Base-by-base conservation (phyloP, 106 monocot genomes). In the Acanthochlamys bracteata region DNA sequence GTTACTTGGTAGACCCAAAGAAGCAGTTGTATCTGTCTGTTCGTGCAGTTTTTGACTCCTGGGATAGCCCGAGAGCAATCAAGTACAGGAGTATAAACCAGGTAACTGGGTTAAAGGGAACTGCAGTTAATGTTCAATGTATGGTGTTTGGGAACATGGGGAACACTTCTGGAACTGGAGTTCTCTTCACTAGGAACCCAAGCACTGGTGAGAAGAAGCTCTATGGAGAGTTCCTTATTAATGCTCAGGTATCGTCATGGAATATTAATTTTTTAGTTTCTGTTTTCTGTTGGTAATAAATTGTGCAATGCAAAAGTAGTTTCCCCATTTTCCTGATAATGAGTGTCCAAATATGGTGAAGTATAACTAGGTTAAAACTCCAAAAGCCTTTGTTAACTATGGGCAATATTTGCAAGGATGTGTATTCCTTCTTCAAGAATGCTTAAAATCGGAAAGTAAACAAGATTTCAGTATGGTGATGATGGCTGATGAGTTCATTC, bases 131-230 rank as follows among this genome's bases (percentile, higher is more conserved):
- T 79, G 74, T 96, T 40, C 95, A 96, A 72, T 85, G 82, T 57
- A 96, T 96, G 95, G 95, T 96, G 56, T 96, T 88, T 57, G 90
- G 95, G 20, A 96, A 96, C 82, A 96, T 96, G 95, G 95, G 95
- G 10, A 61, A 82, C 66, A 91, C 88, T 33, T 96, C 90, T 1
- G 95, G 95, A 9, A 96, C 95, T 49, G 95, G 95, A 45, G 95
- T 96, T 20, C 87, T 96, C 54, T 96, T 96, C 80, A 96, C 95
- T 3, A 73, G 95, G 69, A 88, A 88, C 54, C 95, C 95, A 11
- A 96, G 91, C 76, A 96, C 95, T 0, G 95, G 95, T 10, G 87
- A 96, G 71, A 87, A 84, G 53, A 96, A 91, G 75, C 75, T 96
- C 47, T 96, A 96, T 25, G 95, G 95, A 17, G 95, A 96, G 59